Evolutionary conservation across 2,329 filamentous ascomycete species (phyloP).

Genomic region (Penicillium olsonii): DNA sequence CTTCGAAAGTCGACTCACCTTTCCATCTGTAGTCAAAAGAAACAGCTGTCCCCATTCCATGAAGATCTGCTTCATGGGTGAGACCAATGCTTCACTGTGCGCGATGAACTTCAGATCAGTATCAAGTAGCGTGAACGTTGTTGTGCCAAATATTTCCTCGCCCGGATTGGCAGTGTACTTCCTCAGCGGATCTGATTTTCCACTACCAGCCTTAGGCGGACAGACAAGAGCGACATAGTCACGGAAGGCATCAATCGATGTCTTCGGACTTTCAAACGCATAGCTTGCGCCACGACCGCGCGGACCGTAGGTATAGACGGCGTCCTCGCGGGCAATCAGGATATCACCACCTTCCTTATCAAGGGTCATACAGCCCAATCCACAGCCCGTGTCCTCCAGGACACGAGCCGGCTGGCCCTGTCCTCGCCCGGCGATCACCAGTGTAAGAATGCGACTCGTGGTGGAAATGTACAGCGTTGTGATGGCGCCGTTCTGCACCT

Average conservation of each 20-base stretch:
- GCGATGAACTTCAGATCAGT: constrained; percentile 87
- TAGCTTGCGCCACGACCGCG: constrained; percentile 85
- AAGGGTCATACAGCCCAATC: constrained; percentile 90
- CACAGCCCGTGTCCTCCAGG: constrained; percentile 86
- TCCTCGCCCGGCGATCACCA: constrained; percentile 83
- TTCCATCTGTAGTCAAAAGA: constrained; percentile 87
- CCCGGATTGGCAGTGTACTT: constrained; percentile 72
- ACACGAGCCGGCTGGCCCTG: constrained; percentile 87
- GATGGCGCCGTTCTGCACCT: constrained; percentile 64
- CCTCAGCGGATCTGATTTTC: constrained; percentile 63
- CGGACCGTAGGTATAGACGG: constrained; percentile 87
- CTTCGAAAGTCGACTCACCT: constrained; percentile 56
- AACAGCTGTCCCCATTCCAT: constrained; percentile 90
- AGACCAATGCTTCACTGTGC: constrained; percentile 81
- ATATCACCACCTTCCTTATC: constrained; percentile 80
- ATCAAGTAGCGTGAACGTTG: constrained; percentile 88
- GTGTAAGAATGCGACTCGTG: constrained; percentile 79
- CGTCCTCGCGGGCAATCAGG: constrained; percentile 90
- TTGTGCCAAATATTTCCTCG: constrained; percentile 81
- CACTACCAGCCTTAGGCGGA: constrained; percentile 64
- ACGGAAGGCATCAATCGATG: constrained; percentile 72
- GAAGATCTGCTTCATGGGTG: constrained; percentile 77
- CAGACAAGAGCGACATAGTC: constrained; percentile 88
- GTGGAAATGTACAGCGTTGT: constrained; percentile 92
- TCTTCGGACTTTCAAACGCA: constrained; percentile 90